Evolutionary conservation across 805 yeast species (phyloP), one percentile per base, ranked within the genome.

Genomic region (Cyberlindnera sargentensis): DNA sequence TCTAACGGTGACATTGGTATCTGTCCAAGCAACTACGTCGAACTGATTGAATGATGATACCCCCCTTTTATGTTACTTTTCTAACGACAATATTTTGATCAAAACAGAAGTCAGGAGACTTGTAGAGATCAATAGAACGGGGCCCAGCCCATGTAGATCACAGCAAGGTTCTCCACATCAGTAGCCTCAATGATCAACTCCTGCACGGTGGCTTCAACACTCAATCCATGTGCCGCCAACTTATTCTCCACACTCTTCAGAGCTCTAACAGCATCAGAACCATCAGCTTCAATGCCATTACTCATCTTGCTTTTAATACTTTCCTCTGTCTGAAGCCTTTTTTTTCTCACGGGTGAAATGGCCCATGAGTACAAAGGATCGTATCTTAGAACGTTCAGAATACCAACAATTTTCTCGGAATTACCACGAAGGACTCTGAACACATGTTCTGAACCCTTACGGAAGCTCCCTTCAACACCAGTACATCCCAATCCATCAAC

Each of bases 291-390:
- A 37, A 50, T 25, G 20, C 35, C 41, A 3, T 35, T 37, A 9
- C 37, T 39, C 2, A 44, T 43, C 24, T 39, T 36, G 10, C 37
- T 42, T 25, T 45, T 49, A 26, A 33, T 51, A 29, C 26, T 20
- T 8, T 37, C 38, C 26, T 42, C 47, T 7, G 67, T 74, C 52
- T 80, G 84, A 15, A 81, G 59, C 48, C 70, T 74, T 49, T 72
- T 72, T 55, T 71, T 74, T 43, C 83, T 62, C 15, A 87, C 62
- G 1, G 95, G 95, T 1, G 96, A 85, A 38, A 89, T 68, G 0
- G 85, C 78, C 98, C 99, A 93, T 2, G 87, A 75, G 56, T 91
- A 90, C 43, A 93, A 70, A 0, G 99, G 97, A 69, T 93, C 99
- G 74, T 93, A 88, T 53, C 82, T 72, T 49, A 93, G 64, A 4